A percentile compares a stretch with the other conserved stretches of the same genome.
These are phyloP conservation scores for Xylariales sp. DNA, from an alignment of 2,329 filamentous ascomycete species.

Conservation along the genomic window DNA sequence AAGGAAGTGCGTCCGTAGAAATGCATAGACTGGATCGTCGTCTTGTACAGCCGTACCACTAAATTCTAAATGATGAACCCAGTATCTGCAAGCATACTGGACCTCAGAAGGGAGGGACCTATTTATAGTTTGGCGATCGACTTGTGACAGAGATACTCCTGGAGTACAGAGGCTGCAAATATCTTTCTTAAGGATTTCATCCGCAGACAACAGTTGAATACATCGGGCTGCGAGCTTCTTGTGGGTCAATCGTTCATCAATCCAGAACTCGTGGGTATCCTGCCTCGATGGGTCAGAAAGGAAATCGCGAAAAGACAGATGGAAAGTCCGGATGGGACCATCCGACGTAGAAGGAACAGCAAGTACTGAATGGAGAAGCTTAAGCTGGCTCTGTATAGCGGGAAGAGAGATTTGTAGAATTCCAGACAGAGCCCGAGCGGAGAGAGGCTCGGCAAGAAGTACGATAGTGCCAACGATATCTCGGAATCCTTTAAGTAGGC, in stretches of 20 bases:
- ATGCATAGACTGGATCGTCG: constrained; percentile 43
- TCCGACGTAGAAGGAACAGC: constrained; percentile 1
- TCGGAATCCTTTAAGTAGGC: constrained; percentile 14
- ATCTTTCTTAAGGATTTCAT: constrained; percentile 35
- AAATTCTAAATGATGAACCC: constrained; percentile 45
- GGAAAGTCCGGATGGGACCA: constrained; percentile 9
- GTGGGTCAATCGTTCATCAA: constrained; percentile 26
- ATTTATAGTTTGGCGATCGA: constrained; percentile 14
- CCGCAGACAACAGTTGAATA: constrained; percentile 49
- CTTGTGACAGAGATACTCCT: constrained; percentile 38
- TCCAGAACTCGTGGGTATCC: constrained; percentile 20
- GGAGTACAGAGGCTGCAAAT: not conserved
- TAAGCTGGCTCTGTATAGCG: not conserved
- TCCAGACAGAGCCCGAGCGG: constrained; percentile 3
- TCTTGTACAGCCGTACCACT: constrained; percentile 44
- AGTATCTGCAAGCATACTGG: constrained; percentile 50
- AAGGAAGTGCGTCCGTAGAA: constrained; percentile 49
- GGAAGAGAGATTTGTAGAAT: constrained; percentile 13
- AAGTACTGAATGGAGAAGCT: constrained; percentile 30
- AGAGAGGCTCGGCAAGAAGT: constrained; percentile 19
- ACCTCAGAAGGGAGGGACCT: constrained; percentile 27
- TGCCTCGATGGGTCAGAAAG: constrained; percentile 19
- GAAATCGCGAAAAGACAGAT: constrained; percentile 32
- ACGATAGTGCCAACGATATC: constrained; percentile 21
- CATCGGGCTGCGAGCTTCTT: constrained; percentile 8